Percentiles rank a stretch among this genome's conserved stretches.
phyloP scores from a whole-genome alignment of 2,329 filamentous ascomycete genomes.

The Diaporthe helianthi region DNA sequence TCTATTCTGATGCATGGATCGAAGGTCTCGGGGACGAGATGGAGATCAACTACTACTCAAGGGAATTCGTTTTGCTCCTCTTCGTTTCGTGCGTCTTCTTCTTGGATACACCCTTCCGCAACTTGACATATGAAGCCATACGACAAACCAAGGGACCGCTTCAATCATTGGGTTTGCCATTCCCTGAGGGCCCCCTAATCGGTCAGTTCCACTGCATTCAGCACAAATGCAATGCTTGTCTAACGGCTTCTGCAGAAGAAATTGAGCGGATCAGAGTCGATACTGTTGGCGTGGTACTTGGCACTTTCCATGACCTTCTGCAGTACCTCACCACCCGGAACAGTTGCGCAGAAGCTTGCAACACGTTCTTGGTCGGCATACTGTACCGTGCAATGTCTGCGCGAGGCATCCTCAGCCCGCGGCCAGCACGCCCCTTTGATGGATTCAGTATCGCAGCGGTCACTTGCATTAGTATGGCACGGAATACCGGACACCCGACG shows the following conservation, averaged over 20 bases:
- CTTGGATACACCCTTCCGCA: neutral
- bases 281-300: neutral
- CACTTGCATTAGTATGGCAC: neutral
- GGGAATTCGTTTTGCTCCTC: neutral
- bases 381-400: neutral
- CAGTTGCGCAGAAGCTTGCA: neutral
- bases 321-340: neutral
- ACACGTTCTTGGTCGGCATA: neutral
- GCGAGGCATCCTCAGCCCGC: neutral
- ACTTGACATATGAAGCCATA: neutral
- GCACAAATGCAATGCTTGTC: neutral
- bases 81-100: neutral
- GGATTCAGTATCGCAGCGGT: neutral
- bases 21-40: neutral
- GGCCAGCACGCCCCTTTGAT: neutral
- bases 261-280: neutral
- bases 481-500: neutral
- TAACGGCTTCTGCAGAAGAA: neutral
- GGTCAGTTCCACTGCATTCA: neutral
- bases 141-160: neutral
- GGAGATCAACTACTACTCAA: neutral
- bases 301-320: neutral
- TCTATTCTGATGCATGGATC: constrained; percentile 2
- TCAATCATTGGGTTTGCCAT: neutral
- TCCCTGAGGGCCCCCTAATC: neutral